Percentiles rank a stretch among this genome's conserved stretches.
These are phyloP conservation scores for Termitomyces titanicus DNA, from an alignment of 768 basidiomycete species.

Conservation along the genomic window DNA sequence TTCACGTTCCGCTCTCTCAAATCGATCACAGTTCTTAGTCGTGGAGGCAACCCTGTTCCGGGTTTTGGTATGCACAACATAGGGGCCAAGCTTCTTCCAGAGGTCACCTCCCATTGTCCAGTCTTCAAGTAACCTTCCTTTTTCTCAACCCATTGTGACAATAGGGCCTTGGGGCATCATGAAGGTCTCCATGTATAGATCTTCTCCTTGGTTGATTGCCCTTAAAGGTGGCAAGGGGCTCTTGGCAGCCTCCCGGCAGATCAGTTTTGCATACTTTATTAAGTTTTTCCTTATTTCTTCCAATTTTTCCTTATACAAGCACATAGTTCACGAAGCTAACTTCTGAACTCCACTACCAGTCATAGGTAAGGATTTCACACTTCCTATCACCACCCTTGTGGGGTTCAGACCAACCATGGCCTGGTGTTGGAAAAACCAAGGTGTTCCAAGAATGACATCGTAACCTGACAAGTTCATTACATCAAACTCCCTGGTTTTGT, in stretches of 20 bases:
- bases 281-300: conserved; percentile 14
- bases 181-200: conserved; percentile 30
- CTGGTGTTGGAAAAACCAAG: conserved; percentile 31
- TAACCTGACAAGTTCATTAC: conserved; percentile 37
- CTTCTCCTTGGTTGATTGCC: conserved; percentile 35
- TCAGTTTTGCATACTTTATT: conserved; percentile 16
- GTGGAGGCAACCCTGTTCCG: background rate
- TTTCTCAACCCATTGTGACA: conserved; percentile 26
- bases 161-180: conserved; percentile 34
- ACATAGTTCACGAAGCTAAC: conserved; percentile 6
- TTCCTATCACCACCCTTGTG: conserved; percentile 22
- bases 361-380: conserved; percentile 14
- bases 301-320: conserved; percentile 8
- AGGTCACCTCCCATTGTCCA: conserved; percentile 26
- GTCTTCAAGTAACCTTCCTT: conserved; percentile 23
- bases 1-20: background rate
- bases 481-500: conserved; percentile 26
- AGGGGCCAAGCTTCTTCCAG: conserved; percentile 29
- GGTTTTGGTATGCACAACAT: conserved; percentile 18
- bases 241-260: conserved; percentile 23
- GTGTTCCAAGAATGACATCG: conserved; percentile 38
- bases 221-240: conserved; percentile 32
- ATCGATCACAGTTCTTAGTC: background rate
- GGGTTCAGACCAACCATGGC: conserved; percentile 23
- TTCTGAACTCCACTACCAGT: conserved; percentile 8